Base-by-base conservation (phyloP, 2,329 filamentous ascomycete genomes). In the Trichoderma brevicompactum region DNA sequence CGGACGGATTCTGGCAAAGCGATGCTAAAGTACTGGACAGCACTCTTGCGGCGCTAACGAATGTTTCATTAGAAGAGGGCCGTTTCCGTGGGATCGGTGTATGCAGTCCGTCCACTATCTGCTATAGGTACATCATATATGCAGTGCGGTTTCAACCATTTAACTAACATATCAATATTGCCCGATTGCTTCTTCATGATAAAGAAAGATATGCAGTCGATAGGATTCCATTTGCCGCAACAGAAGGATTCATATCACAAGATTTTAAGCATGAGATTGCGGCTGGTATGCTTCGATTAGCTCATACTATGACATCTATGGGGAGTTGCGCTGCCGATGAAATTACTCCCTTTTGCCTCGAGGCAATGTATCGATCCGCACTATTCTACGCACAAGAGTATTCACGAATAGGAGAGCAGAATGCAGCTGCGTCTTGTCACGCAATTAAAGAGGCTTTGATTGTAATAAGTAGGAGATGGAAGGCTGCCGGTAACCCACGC, bases 61-160 rank as follows among this genome's bases (percentile, higher is more conserved):
- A 44, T 17, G 54, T 58, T 34, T 56, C 54, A 1, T 5, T 58
- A 32, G 40, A 58, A 34, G 54, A 58, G 41, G 54, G 54, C 6
- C 23, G 41, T 23, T 34, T 46, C 9, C 54, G 54, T 19, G 54
- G 54, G 7, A 58, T 58, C 36, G 54, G 40, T 15, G 54, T 58
- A 7, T 58, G 54, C 15, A 58, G 54, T n/a, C 54, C 54, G 13
- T 58, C 54, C 34, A 58, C 54, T 19, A 58, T 58, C 28, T 58
- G 54, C 54, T 58, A 58, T 32, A 58, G 54, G 54, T 58, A 46
- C 17, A 23, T 23, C 5, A 7, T n/a, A 13, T 10, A 17, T n/a
- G 10, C 8, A 36, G 28, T 7, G 19, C 8, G 28, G 44, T 7
- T 13, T 7, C 13, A 46, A 34, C 8, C 7, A 34, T 9, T 43